These are phyloP conservation scores for Lichtheimia corymbifera DNA, from an alignment of 371 early-diverging fungal genomes.

Conservation along the genomic window DNA sequence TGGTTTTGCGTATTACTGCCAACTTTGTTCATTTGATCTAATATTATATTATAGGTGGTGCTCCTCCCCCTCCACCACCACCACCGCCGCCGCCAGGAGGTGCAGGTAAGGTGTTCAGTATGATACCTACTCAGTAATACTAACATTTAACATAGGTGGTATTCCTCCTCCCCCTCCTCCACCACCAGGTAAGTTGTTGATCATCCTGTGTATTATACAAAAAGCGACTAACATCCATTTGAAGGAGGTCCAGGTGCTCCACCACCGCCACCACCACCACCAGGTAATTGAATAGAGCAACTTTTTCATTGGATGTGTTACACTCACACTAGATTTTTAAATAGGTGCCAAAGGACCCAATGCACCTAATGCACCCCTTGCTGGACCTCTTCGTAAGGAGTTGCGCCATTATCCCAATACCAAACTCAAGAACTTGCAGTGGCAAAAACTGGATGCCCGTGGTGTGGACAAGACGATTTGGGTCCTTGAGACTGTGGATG, in stretches of 20 bases:
- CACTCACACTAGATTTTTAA: neutral
- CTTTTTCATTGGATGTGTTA: too few relatives aligned
- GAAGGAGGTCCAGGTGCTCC: slow-evolving; percentile 13
- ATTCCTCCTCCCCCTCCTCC: slow-evolving; percentile 13
- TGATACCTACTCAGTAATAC: neutral
- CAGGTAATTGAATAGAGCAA: slow-evolving; percentile 13
- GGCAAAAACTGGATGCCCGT: slow-evolving; percentile 33
- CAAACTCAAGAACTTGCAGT: slow-evolving; percentile 36
- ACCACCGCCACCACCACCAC: slow-evolving; percentile 29
- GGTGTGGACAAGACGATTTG: slow-evolving; percentile 31
- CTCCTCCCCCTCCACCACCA: slow-evolving; percentile 3
- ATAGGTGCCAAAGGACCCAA: slow-evolving; percentile 9
- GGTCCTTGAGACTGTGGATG: slow-evolving; percentile 19
- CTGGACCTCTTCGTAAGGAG: slow-evolving; percentile 26
- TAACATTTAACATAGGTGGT: neutral
- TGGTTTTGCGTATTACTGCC: neutral
- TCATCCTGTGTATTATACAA: neutral
- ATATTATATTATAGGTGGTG: neutral
- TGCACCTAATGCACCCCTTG: slow-evolving; percentile 12
- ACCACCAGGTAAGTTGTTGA: slow-evolving; percentile 19
- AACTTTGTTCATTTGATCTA: neutral
- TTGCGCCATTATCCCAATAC: slow-evolving; percentile 25
- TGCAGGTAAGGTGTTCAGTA: slow-evolving; percentile 6
- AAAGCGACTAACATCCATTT: too few relatives aligned
- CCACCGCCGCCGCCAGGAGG: slow-evolving; percentile 19